A percentile compares a stretch with the other conserved stretches of the same genome.
Evolutionary conservation across 2,329 filamentous ascomycete species (phyloP).

Genomic region (Epichloe bromicola): DNA sequence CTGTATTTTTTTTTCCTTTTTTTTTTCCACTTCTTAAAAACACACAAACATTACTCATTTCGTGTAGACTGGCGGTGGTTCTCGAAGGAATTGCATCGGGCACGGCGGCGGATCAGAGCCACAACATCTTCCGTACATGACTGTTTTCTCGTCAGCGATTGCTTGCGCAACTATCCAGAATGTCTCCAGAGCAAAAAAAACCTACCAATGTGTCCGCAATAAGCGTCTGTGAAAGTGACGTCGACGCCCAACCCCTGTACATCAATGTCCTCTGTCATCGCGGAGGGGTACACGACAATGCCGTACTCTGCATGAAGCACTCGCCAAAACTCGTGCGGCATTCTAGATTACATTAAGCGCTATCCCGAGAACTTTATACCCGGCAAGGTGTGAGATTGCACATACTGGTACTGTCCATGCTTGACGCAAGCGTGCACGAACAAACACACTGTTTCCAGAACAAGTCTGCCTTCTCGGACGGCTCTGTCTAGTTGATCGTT

Average conservation of each 20-base stretch:
- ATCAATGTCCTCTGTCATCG: constrained; percentile 23
- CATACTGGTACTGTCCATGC: constrained; percentile 24
- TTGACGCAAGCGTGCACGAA: constrained; percentile 27
- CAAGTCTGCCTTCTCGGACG: constrained; percentile 18
- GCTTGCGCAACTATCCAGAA: neutral
- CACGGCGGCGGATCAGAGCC: constrained; percentile 20
- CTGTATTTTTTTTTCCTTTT: fast-evolving
- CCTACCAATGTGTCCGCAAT: constrained; percentile 23
- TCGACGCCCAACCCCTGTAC: constrained; percentile 19
- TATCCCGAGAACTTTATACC: no score
- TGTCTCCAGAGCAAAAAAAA: neutral
- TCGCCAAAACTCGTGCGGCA: constrained; percentile 25
- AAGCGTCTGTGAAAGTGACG: constrained; percentile 25
- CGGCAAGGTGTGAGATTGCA: no score
- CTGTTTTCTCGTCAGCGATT: constrained; percentile 9
- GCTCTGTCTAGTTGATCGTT: constrained; percentile 21
- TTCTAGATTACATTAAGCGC: constrained; percentile 9
- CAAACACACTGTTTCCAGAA: constrained; percentile 27
- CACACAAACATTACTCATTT: constrained; percentile 3
- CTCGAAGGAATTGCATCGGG: constrained; percentile 24
- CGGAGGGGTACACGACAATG: constrained; percentile 28
- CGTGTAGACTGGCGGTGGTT: constrained; percentile 24
- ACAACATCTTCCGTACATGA: constrained; percentile 22
- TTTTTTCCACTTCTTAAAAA: neutral
- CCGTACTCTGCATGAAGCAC: constrained; percentile 25